phyloP scores from a whole-genome alignment of 2,329 filamentous ascomycete species.

The Ophiocordyceps sinensis region DNA sequence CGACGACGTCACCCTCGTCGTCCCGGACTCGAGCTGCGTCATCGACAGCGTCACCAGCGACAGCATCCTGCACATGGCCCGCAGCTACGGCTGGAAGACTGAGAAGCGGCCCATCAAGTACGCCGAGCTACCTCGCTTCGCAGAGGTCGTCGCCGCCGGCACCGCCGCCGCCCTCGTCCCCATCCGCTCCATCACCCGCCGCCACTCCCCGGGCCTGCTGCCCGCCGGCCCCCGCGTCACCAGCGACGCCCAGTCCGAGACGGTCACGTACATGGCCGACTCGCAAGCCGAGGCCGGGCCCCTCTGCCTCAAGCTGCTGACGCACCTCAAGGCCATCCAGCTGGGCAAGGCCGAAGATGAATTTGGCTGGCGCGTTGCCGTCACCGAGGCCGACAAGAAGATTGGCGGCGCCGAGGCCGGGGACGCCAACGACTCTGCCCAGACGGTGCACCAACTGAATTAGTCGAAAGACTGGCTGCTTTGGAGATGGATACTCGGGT shows the following conservation, averaged over 20 bases:
- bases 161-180: conserved; percentile 86
- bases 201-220: conserved; percentile 9
- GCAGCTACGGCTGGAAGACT: conserved; percentile 69
- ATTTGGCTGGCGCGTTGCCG: conserved; percentile 54
- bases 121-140: conserved; percentile 36
- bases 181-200: conserved; percentile 77
- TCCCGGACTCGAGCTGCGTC: conserved; percentile 77
- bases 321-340: conserved; percentile 74
- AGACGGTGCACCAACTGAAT: conserved; percentile 18
- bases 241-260: conserved; percentile 26
- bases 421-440: conserved; percentile 5
- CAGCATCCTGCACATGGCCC: conserved; percentile 61
- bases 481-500: no score
- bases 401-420: conserved; percentile 13
- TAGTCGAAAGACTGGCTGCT: conserved; percentile 2
- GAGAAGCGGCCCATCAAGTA: conserved; percentile 61
- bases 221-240: conserved; percentile 24
- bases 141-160: conserved; percentile 79
- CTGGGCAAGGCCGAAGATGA: conserved; percentile 62
- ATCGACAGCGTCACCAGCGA: conserved; percentile 79
- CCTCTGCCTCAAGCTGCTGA: conserved; percentile 56
- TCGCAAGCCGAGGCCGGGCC: conserved; percentile 56
- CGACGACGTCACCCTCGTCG: conserved; percentile 54
- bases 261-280: conserved; percentile 38
- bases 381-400: conserved; percentile 30